These are phyloP conservation scores for Multifurca ochricompacta DNA, from an alignment of 768 basidiomycete genomes.

Conservation along the genomic window DNA sequence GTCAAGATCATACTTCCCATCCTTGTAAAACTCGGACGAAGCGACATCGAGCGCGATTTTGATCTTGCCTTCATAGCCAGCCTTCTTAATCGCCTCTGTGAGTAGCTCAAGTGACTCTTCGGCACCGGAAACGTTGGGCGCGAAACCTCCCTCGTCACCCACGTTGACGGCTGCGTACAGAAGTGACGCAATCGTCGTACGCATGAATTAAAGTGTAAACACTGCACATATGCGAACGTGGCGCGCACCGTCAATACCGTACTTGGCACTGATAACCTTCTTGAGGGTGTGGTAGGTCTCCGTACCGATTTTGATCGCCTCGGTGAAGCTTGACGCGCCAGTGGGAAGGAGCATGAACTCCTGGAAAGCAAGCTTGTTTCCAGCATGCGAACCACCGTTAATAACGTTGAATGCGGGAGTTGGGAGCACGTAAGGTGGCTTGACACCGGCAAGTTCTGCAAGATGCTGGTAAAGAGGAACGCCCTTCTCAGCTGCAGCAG, in stretches of 20 bases:
- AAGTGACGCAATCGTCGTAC: conserved; percentile 13
- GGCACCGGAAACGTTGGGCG: conserved; percentile 94
- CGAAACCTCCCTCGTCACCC: conserved; percentile 99
- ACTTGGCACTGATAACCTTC: conserved; percentile 98
- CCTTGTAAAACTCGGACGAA: conserved; percentile 99
- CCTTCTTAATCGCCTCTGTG: conserved; percentile 92
- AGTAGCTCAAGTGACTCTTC: conserved; percentile 97
- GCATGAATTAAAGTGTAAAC: conserved; percentile 14
- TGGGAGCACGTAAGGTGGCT: conserved; percentile 89
- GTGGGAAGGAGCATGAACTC: conserved; percentile 99
- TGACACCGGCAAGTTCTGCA: conserved; percentile 91
- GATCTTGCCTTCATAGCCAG: conserved; percentile 97
- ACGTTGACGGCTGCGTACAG: conserved; percentile 82
- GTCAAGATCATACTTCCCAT: conserved; percentile 98
- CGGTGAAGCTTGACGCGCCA: conserved; percentile 83
- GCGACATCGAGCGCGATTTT: conserved; percentile 98
- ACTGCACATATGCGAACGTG: neutral
- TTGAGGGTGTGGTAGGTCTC: conserved; percentile 98
- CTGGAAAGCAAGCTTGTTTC: conserved; percentile 99
- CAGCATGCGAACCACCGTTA: conserved; percentile 99
- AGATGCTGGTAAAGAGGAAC: conserved; percentile 95
- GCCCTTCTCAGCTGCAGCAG: conserved; percentile 90
- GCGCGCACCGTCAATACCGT: conserved; percentile 89
- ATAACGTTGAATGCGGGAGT: conserved; percentile 97
- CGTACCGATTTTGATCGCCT: conserved; percentile 97